These are phyloP conservation scores for Megacollybia platyphylla DNA, from an alignment of 1,284 basidiomycete genomes.

Conservation along the genomic window DNA sequence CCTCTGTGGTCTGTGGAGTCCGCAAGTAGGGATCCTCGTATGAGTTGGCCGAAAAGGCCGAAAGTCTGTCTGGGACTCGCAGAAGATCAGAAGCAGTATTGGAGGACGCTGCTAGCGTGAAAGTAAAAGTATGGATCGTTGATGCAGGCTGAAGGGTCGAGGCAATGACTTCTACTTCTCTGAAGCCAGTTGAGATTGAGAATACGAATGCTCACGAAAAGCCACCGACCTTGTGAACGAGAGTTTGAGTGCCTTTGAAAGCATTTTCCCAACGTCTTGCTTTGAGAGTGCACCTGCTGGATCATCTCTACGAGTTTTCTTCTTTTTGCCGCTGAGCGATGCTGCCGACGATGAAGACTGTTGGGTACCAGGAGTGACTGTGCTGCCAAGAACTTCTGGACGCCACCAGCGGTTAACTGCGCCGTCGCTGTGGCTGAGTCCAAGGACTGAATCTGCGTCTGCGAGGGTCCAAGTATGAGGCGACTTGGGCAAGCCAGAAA, in stretches of 20 bases:
- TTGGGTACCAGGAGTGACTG: slow-evolving; percentile 74
- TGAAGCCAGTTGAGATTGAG: slow-evolving; percentile 61
- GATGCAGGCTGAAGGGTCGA: slow-evolving; percentile 85
- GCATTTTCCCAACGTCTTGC: slow-evolving; percentile 77
- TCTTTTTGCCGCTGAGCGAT: slow-evolving; percentile 39
- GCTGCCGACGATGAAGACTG: slow-evolving; percentile 18
- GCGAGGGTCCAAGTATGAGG: slow-evolving; percentile 91
- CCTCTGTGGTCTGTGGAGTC: slow-evolving; percentile 21
- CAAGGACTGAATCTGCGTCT: slow-evolving; percentile 77
- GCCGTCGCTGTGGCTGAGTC: slow-evolving; percentile 76
- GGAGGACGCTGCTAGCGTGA: slow-evolving; percentile 61
- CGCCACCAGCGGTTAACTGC: slow-evolving; percentile 91
- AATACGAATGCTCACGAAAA: not conserved
- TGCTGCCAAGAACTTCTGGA: slow-evolving; percentile 85
- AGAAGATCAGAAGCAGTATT: slow-evolving; percentile 60
- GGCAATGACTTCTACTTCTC: slow-evolving; percentile 90
- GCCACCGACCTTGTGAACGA: slow-evolving; percentile 9
- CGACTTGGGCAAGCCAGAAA: slow-evolving; percentile 72
- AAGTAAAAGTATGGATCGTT: slow-evolving; percentile 88
- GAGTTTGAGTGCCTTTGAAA: slow-evolving; percentile 84
- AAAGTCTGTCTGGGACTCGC: slow-evolving; percentile 63
- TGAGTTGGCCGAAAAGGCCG: slow-evolving; percentile 64
- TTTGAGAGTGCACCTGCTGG: slow-evolving; percentile 59
- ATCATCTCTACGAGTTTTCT: slow-evolving; percentile 49
- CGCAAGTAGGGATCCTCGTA: slow-evolving; percentile 25